These are phyloP conservation scores for Paspalum notatum DNA, from an alignment of 176 grass and related monocot genomes.

Conservation along the genomic window DNA sequence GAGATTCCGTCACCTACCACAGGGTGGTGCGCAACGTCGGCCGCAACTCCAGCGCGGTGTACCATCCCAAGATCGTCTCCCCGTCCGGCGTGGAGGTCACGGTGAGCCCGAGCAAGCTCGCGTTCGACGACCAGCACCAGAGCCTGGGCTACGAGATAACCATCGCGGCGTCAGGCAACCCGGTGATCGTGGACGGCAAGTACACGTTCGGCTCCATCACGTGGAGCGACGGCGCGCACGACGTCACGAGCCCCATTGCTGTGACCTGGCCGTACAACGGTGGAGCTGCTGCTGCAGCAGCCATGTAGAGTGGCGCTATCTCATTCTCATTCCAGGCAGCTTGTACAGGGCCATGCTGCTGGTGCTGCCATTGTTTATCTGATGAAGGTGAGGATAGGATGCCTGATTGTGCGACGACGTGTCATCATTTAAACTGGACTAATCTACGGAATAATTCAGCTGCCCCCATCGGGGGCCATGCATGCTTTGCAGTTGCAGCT, in stretches of 20 bases:
- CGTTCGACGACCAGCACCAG: slow-evolving; percentile 54
- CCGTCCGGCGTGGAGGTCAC: slow-evolving; percentile 70
- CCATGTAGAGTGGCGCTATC: slow-evolving; percentile 34
- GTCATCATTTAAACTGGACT: background rate
- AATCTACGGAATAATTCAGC: slow-evolving; percentile 26
- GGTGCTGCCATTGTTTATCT: background rate
- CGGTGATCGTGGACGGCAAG: slow-evolving; percentile 55
- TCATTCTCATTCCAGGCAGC: background rate
- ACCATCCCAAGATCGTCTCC: slow-evolving; percentile 46
- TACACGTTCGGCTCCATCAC: slow-evolving; percentile 66
- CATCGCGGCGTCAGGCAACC: slow-evolving; percentile 44
- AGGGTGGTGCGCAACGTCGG: slow-evolving; percentile 81
- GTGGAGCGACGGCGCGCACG: slow-evolving; percentile 63
- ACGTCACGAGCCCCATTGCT: slow-evolving; percentile 69
- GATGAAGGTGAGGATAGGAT: background rate
- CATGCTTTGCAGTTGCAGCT: background rate
- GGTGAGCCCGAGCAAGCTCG: slow-evolving; percentile 85
- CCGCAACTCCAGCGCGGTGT: slow-evolving; percentile 43
- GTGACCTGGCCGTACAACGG: slow-evolving; percentile 64
- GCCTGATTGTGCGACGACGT: background rate
- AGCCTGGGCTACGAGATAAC: slow-evolving; percentile 71
- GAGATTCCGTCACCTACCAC: slow-evolving; percentile 60
- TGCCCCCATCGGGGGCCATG: background rate
- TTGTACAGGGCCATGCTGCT: slow-evolving; percentile 14
- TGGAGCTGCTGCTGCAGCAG: slow-evolving; percentile 17